phyloP scores from a whole-genome alignment of 2,329 filamentous ascomycete genomes.

The Claviceps fusiformis region DNA sequence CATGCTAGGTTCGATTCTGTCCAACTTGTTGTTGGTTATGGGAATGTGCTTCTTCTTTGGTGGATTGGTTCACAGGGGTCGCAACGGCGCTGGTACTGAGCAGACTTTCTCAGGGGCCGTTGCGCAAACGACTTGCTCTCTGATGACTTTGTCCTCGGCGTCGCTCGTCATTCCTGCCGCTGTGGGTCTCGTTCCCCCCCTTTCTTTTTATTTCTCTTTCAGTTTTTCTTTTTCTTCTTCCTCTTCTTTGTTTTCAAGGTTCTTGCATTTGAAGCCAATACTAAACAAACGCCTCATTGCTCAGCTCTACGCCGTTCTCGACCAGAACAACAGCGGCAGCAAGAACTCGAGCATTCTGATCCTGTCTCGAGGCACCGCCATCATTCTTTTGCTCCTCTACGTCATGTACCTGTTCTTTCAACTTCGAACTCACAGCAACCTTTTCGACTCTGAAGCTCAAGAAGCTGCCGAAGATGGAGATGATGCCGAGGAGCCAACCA shows the following conservation, averaged over 20 bases:
- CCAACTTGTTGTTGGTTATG: conserved; percentile 80
- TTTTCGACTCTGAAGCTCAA: conserved; percentile 48
- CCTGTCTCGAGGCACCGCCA: conserved; percentile 61
- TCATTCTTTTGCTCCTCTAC: conserved; percentile 64
- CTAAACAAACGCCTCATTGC: not conserved
- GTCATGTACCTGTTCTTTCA: conserved; percentile 68
- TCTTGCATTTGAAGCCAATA: not conserved
- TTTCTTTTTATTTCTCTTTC: not conserved
- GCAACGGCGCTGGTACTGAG: conserved; percentile 45
- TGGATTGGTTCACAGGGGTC: conserved; percentile 47
- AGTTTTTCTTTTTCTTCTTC: not conserved
- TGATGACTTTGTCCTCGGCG: conserved; percentile 64
- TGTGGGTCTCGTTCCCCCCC: conserved; percentile 18
- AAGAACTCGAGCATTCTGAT: conserved; percentile 47
- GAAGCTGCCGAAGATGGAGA: conserved; percentile 30
- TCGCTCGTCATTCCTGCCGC: conserved; percentile 69
- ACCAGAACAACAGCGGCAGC: conserved; percentile 25
- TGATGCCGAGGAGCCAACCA: conserved; percentile 32
- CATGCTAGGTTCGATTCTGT: conserved; percentile 92
- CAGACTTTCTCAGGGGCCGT: conserved; percentile 64
- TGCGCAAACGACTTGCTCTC: conserved; percentile 61
- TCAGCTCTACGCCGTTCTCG: conserved; percentile 53
- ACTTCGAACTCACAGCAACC: conserved; percentile 56
- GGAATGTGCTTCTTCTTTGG: conserved; percentile 71
- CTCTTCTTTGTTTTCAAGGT: not conserved